Conservation (phyloP, 805 yeast species). For the Cyberlindnera meyerae region DNA sequence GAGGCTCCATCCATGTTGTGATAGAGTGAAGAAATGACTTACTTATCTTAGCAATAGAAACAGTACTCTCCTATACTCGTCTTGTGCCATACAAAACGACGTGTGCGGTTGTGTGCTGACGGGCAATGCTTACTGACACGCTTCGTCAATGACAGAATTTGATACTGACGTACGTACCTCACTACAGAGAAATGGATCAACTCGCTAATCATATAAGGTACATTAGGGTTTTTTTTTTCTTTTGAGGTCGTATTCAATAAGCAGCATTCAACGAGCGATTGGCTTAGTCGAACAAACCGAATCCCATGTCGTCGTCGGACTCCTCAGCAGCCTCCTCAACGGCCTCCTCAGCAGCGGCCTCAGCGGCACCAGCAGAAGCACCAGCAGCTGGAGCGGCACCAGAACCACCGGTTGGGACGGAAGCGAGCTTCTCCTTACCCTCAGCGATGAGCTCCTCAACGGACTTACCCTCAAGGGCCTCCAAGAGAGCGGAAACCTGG, state of each 20-base stretch:
- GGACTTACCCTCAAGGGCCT: constrained; percentile 91
- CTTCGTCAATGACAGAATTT: neutral
- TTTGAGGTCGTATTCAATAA: neutral
- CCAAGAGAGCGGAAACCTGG: constrained; percentile 72
- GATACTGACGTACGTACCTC: neutral
- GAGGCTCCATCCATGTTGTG: neutral
- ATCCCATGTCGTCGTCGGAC: constrained; percentile 78
- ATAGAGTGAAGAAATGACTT: too few relatives aligned
- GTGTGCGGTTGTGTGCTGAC: too few relatives aligned
- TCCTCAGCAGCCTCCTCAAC: constrained; percentile 65
- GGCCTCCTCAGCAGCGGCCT: constrained; percentile 65
- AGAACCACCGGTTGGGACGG: constrained; percentile 98
- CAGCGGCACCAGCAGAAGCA: constrained; percentile 70
- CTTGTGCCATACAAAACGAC: too few relatives aligned
- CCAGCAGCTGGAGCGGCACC: constrained; percentile 74
- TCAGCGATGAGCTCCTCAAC: constrained; percentile 85
- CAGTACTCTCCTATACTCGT: too few relatives aligned
- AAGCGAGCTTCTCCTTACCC: constrained; percentile 94
- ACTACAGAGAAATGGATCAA: too few relatives aligned
- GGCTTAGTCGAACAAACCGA: constrained; percentile 95
- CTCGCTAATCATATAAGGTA: constrained; percentile 11
- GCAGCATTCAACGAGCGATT: neutral
- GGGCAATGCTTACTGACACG: too few relatives aligned
- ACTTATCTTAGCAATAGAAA: too few relatives aligned
- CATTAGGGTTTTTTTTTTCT: constrained; percentile 12